Conservation (phyloP, 768 basidiomycete species). For the Mrakia blollopis region DNA sequence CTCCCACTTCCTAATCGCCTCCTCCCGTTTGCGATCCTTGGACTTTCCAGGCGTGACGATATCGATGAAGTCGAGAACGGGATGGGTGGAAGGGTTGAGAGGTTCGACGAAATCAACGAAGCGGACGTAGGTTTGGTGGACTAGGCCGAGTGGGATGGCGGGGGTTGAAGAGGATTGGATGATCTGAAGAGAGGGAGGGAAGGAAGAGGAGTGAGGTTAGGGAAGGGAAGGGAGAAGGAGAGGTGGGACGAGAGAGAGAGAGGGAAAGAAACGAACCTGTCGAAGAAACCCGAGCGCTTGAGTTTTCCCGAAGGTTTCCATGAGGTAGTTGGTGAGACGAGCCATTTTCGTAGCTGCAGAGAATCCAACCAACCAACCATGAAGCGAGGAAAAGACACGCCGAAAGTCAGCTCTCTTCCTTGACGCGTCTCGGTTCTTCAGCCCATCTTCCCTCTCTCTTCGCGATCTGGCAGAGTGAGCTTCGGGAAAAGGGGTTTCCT, state of each 20-base stretch:
- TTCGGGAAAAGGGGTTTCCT: slow-evolving; percentile 30
- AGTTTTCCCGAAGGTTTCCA: slow-evolving; percentile 59
- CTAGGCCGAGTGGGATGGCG: neutral
- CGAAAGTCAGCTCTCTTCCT: neutral
- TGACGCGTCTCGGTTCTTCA: no score
- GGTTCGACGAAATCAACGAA: slow-evolving; percentile 21
- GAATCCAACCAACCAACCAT: slow-evolving; percentile 31
- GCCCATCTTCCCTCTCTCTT: no score
- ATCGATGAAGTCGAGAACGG: slow-evolving; percentile 2
- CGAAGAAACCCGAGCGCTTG: slow-evolving; percentile 60
- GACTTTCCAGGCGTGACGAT: neutral
- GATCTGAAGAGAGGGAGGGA: neutral
- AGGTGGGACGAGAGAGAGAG: neutral
- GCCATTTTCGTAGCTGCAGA: slow-evolving; percentile 63
- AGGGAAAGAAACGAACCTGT: slow-evolving; percentile 45
- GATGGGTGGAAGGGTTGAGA: neutral
- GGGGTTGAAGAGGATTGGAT: slow-evolving; percentile 8
- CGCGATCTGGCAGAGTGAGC: no score
- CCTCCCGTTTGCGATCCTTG: neutral
- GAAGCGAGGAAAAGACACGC: neutral
- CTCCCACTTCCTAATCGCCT: neutral
- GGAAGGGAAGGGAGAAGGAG: neutral
- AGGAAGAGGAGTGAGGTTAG: no score
- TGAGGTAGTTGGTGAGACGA: slow-evolving; percentile 61
- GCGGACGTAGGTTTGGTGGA: slow-evolving; percentile 17